Evolutionary conservation across 2,329 filamentous ascomycete species (phyloP).

Genomic region (Beauveria medogensis): DNA sequence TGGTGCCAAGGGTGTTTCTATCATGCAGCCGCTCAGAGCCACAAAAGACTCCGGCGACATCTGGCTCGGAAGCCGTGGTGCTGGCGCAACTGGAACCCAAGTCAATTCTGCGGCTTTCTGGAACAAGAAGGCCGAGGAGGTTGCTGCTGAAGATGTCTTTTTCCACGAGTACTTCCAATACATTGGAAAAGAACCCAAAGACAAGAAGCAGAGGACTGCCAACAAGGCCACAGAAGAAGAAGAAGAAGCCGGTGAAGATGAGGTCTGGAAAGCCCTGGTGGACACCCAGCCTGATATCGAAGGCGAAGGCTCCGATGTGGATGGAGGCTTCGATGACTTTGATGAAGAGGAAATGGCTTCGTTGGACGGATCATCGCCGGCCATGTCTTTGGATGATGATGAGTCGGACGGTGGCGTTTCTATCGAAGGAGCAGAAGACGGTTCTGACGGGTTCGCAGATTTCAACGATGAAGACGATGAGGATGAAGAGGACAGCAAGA

Average conservation of each 20-base stretch:
- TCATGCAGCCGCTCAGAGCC: conserved; percentile 82
- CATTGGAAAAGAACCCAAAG: conserved; percentile 54
- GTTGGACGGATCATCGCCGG: conserved; percentile 34
- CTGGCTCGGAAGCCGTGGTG: conserved; percentile 44
- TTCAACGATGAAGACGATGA: conserved; percentile 53
- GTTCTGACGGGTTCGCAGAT: conserved; percentile 29
- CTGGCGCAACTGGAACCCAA: conserved; percentile 27
- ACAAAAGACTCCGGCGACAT: conserved; percentile 46
- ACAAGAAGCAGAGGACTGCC: conserved; percentile 47
- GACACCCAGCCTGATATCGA: conserved; percentile 63
- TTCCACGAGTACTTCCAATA: conserved; percentile 95
- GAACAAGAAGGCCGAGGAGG: conserved; percentile 80
- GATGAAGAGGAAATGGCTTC: conserved; percentile 43
- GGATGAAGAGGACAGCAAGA: conserved; percentile 36
- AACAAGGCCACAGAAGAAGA: conserved; percentile 47
- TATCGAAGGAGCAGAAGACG: conserved; percentile 35
- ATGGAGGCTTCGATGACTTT: conserved; percentile 40
- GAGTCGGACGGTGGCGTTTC: conserved; percentile 30
- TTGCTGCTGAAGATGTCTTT: conserved; percentile 89
- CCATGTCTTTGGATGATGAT: conserved; percentile 33
- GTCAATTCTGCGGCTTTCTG: conserved; percentile 89
- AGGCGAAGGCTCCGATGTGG: conserved; percentile 45
- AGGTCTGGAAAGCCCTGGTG: conserved; percentile 88
- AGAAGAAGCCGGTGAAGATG: conserved; percentile 60
- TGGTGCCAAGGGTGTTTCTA: conserved; percentile 67